Evolutionary conservation across 192 early-diverging fungal species (phyloP), one percentile per base, ranked within the genome.

Genomic region (Umbelopsis sp.): DNA sequence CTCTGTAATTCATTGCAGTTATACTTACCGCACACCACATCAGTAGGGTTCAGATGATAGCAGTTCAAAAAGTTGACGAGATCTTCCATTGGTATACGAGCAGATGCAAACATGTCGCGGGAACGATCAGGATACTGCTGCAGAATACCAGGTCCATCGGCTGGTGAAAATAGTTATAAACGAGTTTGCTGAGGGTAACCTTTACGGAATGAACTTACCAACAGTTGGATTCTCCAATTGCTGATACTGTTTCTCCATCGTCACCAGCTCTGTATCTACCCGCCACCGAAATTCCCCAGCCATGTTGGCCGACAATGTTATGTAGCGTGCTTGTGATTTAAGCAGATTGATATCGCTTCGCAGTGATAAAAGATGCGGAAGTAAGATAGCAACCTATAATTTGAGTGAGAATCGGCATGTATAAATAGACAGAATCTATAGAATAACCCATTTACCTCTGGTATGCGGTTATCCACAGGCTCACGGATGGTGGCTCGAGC

Each of bases 11-110:
- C 47, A 10, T 24, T 1, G 2, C 9, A 11, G 11, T 66, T 4
- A 25, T 3, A 71, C 84, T 81, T 84, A 90, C 88, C 87, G 76
- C 92, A 94, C 36, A 96, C 88, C 32, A 94, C 89, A 71, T 93
- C 89, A 66, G 79, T 83, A 17, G 95, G 95, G n/a, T 83, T 88
- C 2, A 95, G 79, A 44, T 89, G 86, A 67, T 93, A 87, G 77
- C 90, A 88, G 45, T 92, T 88, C 54, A 95, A 68, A 65, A 95
- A 94, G 45, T 91, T 89, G 59, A 89, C 78, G 74, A 96, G 90
- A 74, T 93, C 92, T 32, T 86, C 80, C 69, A 90, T 89, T 68
- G 89, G 86, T 11, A 95, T 84, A 0, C 87, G 73, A 0, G 87
- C 93, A 21, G 86, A 84, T 22, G 83, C 92, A 80, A 92, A 91